These are phyloP conservation scores for Lichtheimia ramosa DNA, from an alignment of 371 early-diverging fungal species.

Conservation along the genomic window DNA sequence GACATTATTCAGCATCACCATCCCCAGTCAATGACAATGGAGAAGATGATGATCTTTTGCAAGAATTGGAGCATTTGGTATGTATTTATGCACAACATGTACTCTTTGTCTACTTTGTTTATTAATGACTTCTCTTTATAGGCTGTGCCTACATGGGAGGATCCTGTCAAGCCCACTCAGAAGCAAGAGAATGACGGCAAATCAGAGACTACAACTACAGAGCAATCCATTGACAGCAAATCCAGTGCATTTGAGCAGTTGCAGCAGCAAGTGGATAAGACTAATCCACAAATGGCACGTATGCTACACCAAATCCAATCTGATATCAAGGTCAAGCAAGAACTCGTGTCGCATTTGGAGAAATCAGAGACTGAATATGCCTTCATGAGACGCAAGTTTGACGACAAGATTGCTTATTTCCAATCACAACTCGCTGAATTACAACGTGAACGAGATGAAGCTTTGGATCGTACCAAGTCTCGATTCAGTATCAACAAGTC, in stretches of 20 bases:
- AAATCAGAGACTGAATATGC: slow-evolving; percentile 56
- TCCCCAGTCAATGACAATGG: slow-evolving; percentile 27
- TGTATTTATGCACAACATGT: neutral
- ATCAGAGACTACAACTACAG: slow-evolving; percentile 4
- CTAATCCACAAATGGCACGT: slow-evolving; percentile 42
- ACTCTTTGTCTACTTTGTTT: neutral
- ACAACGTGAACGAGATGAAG: slow-evolving; percentile 70
- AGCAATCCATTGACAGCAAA: slow-evolving; percentile 7
- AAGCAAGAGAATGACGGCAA: neutral
- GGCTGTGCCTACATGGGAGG: slow-evolving; percentile 45
- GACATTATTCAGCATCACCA: slow-evolving; percentile 35
- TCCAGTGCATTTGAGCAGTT: slow-evolving; percentile 5
- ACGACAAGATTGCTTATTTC: slow-evolving; percentile 63
- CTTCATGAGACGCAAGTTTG: slow-evolving; percentile 69
- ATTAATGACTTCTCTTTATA: neutral
- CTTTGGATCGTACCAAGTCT: slow-evolving; percentile 47
- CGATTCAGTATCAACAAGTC: slow-evolving; percentile 22
- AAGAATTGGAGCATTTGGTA: slow-evolving; percentile 37
- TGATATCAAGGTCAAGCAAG: slow-evolving; percentile 70
- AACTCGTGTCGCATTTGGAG: slow-evolving; percentile 56
- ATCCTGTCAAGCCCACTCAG: slow-evolving; percentile 11
- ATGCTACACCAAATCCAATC: slow-evolving; percentile 70
- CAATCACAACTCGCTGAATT: slow-evolving; percentile 58
- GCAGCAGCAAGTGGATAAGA: slow-evolving; percentile 10
- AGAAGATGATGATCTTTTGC: slow-evolving; percentile 20